Conservation (phyloP, 441 rosid genomes). For the Rhodomyrtus psidioides region DNA sequence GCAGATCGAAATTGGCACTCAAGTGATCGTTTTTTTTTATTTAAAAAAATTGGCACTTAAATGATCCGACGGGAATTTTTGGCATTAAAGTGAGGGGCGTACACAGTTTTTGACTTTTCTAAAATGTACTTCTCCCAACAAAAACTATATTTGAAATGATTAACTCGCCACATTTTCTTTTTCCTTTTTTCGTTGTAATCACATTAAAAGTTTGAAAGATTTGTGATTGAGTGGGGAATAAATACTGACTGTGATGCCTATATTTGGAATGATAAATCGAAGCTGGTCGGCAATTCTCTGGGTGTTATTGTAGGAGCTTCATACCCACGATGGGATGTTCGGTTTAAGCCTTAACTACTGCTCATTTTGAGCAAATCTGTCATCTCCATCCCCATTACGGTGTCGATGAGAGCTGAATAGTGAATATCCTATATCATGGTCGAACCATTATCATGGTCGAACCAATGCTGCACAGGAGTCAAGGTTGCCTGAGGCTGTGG, state of each 20-base stretch:
- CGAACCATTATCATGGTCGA: background rate
- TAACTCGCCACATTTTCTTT: background rate
- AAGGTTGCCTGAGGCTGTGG: background rate
- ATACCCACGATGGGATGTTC: background rate
- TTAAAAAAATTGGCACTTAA: too few relatives aligned
- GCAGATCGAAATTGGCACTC: too few relatives aligned
- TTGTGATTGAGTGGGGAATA: background rate
- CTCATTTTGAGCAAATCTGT: background rate
- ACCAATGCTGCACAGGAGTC: background rate
- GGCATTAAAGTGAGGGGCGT: too few relatives aligned
- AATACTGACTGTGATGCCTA: background rate
- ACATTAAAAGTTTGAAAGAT: background rate
- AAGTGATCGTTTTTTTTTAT: too few relatives aligned
- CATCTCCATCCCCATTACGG: background rate
- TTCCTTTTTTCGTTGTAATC: background rate
- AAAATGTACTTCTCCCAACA: background rate
- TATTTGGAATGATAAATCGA: background rate
- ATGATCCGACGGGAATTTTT: too few relatives aligned
- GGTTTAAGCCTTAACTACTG: background rate
- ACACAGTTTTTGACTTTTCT: too few relatives aligned
- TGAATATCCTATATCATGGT: background rate
- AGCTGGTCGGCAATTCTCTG: background rate
- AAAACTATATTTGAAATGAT: background rate
- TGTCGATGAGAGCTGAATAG: background rate
- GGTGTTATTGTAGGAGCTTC: background rate